These are phyloP conservation scores for Laburnicola sp. DNA, from an alignment of 2,329 filamentous ascomycete genomes.

Conservation along the genomic window DNA sequence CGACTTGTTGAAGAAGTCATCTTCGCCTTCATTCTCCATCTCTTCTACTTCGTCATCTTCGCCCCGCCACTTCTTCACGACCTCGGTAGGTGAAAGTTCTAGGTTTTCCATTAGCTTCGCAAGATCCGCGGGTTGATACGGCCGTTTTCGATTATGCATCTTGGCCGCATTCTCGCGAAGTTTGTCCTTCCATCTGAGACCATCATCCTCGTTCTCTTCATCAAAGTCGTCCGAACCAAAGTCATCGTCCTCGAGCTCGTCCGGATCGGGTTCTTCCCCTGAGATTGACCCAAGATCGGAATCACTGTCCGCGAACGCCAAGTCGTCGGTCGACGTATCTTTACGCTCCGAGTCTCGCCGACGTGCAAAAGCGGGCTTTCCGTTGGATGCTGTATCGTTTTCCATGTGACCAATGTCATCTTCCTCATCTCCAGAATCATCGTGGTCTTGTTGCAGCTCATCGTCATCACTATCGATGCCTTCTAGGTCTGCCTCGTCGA, in stretches of 20 bases:
- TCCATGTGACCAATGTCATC: slow-evolving; percentile 54
- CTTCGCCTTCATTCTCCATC: slow-evolving; percentile 61
- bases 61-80: slow-evolving; percentile 78
- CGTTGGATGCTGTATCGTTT: slow-evolving; percentile 46
- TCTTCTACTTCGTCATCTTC: slow-evolving; percentile 58
- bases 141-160: slow-evolving; percentile 69
- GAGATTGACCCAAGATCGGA: slow-evolving; percentile 93
- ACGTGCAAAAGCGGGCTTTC: slow-evolving; percentile 32
- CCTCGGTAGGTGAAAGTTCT: slow-evolving; percentile 72
- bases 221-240: slow-evolving; percentile 60
- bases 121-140: slow-evolving; percentile 79
- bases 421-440: slow-evolving; percentile 55
- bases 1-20: slow-evolving; percentile 65
- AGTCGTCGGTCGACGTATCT: slow-evolving; percentile 59
- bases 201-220: slow-evolving; percentile 66
- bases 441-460: slow-evolving; percentile 54
- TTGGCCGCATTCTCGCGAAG: slow-evolving; percentile 73
- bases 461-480: slow-evolving; percentile 56
- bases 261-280: slow-evolving; percentile 50
- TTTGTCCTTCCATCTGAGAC: slow-evolving; percentile 84
- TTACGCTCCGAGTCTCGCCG: slow-evolving; percentile 36
- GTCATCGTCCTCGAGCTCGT: slow-evolving; percentile 50
- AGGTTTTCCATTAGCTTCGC: slow-evolving; percentile 88
- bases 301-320: slow-evolving; percentile 94
- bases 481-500: slow-evolving; percentile 56